These are phyloP conservation scores for Lichtheimia ornata DNA, from an alignment of 371 early-diverging fungal species.

Conservation along the genomic window DNA sequence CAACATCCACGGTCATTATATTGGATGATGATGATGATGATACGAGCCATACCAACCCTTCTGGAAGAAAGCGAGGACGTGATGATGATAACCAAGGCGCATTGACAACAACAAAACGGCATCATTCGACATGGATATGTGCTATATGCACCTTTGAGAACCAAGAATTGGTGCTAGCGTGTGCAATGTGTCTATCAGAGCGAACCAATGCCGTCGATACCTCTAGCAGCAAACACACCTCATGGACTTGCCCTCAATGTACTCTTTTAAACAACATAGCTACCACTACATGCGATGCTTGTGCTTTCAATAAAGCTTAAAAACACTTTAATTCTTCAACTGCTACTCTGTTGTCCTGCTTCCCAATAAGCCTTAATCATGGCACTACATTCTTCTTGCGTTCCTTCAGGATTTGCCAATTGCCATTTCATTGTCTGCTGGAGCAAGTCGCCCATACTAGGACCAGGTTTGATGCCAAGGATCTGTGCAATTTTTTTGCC, in stretches of 20 bases:
- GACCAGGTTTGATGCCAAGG: constrained; percentile 69
- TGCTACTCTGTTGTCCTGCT: constrained; percentile 6
- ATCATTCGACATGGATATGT: constrained; percentile 25
- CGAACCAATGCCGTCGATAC: constrained; percentile 6
- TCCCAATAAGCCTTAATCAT: constrained; percentile 40
- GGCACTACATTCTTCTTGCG: constrained; percentile 57
- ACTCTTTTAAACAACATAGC: constrained; percentile 12
- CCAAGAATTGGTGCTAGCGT: constrained; percentile 22
- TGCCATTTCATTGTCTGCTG: constrained; percentile 75
- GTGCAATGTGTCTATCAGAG: constrained; percentile 29
- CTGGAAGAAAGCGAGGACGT: constrained; percentile 2
- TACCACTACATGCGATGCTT: neutral
- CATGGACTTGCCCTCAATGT: constrained; percentile 37
- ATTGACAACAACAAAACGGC: neutral
- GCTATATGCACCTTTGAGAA: constrained; percentile 38
- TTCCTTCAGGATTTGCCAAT: constrained; percentile 64
- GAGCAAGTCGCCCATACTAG: constrained; percentile 55
- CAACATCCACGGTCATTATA: constrained; percentile 2
- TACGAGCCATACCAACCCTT: neutral
- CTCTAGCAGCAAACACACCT: neutral
- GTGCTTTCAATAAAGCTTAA: neutral
- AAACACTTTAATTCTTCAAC: neutral
- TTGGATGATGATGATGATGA: constrained; percentile 9
- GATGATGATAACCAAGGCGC: neutral
- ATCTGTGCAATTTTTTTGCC: constrained; percentile 62